phyloP scores from a whole-genome alignment of 2,329 filamentous ascomycete genomes.

The Pezizomycotina sp. region DNA sequence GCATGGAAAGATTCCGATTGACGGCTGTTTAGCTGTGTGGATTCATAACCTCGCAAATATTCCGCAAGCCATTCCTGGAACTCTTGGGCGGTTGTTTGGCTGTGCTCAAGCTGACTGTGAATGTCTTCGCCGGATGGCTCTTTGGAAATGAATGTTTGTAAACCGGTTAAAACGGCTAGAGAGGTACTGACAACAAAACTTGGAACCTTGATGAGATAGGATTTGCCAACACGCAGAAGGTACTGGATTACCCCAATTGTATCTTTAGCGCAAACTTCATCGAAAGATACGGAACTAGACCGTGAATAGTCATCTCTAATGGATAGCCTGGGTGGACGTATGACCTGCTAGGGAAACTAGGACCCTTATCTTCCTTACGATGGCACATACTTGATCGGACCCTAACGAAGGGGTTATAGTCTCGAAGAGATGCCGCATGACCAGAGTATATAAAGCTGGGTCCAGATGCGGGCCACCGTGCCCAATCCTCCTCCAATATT shows the following conservation, averaged over 20 bases:
- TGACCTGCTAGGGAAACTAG: constrained; percentile 62
- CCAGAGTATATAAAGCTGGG: constrained; percentile 53
- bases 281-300: constrained; percentile 59
- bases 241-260: constrained; percentile 75
- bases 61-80: constrained; percentile 67
- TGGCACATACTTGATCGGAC: constrained; percentile 68
- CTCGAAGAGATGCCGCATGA: constrained; percentile 63
- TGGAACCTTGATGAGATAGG: constrained; percentile 47
- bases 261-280: constrained; percentile 80
- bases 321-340: constrained; percentile 60
- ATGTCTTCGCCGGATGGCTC: constrained; percentile 67
- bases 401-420: constrained; percentile 70
- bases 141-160: constrained; percentile 58
- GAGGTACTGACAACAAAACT: constrained; percentile 69
- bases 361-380: constrained; percentile 71
- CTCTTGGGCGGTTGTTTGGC: constrained; percentile 53
- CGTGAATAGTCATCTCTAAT: constrained; percentile 75
- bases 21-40: constrained; percentile 34
- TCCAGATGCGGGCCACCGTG: constrained; percentile 56
- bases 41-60: constrained; percentile 49
- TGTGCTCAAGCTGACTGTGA: constrained; percentile 63
- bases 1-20: constrained; percentile 44
- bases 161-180: constrained; percentile 60
- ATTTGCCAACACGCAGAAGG: constrained; percentile 50
- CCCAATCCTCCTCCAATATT: constrained; percentile 37